Conservation (phyloP, 1,139 yeast species). For the Scheffersomyces titani region DNA sequence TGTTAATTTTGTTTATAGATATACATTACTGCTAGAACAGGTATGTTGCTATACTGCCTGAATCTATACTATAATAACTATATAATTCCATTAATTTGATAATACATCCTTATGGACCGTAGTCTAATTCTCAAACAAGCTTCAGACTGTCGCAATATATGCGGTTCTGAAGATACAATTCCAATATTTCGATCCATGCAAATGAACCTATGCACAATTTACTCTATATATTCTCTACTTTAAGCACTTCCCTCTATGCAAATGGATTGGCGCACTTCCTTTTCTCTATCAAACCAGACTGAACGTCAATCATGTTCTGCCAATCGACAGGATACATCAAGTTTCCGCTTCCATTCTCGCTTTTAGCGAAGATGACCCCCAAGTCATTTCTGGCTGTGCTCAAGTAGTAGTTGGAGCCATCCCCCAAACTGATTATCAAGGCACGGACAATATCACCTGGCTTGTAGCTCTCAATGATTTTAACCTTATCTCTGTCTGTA, state of each 20-base stretch:
- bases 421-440: conserved; percentile 80
- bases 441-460: conserved; percentile 96
- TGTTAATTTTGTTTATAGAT: neutral
- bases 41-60: neutral
- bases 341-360: conserved; percentile 69
- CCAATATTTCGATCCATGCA: no score
- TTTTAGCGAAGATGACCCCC: conserved; percentile 89
- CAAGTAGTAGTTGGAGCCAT: conserved; percentile 86
- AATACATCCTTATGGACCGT: neutral
- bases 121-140: no score
- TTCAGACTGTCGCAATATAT: neutral
- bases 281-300: conserved; percentile 71
- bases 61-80: neutral
- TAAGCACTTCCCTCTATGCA: conserved; percentile 13
- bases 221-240: no score
- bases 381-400: conserved; percentile 88
- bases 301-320: conserved; percentile 87
- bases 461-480: conserved; percentile 72
- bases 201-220: no score
- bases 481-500: conserved; percentile 87
- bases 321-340: conserved; percentile 91
- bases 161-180: neutral
- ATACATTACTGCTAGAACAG: neutral
- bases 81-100: neutral
- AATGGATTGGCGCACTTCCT: conserved; percentile 95